phyloP scores from a whole-genome alignment of 73 alveolate species.

The Paraurostyla sp. region DNA sequence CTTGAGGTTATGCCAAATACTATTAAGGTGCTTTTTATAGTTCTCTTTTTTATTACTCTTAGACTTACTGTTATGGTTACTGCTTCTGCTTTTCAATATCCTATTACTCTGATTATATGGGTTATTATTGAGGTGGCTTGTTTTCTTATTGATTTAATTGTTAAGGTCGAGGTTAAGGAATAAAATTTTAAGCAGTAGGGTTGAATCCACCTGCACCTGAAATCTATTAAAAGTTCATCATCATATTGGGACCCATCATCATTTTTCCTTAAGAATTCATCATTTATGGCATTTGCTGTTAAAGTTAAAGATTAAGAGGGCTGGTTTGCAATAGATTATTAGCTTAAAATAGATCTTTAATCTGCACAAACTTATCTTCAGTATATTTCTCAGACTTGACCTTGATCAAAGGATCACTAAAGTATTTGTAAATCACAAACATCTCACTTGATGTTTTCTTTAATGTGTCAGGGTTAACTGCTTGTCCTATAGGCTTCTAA shows the following conservation, averaged over 20 bases:
- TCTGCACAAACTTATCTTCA: conserved; percentile 38
- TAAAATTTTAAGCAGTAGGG: no score
- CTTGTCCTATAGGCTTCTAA: conserved; percentile 17
- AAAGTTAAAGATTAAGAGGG: conserved; percentile 26
- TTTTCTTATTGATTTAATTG: no score
- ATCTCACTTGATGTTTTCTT: conserved; percentile 42
- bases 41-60: no score
- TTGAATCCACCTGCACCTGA: no score
- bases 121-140: no score
- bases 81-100: no score
- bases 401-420: conserved; percentile 38
- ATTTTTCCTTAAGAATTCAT: not conserved
- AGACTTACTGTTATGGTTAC: not conserved
- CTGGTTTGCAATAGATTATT: conserved; percentile 46
- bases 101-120: no score
- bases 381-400: conserved; percentile 39
- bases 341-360: conserved; percentile 49
- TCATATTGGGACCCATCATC: not conserved
- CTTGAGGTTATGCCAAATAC: not conserved
- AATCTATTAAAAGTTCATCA: not conserved
- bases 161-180: no score
- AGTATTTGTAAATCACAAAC: conserved; percentile 53
- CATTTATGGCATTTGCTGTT: not conserved
- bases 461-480: not conserved
- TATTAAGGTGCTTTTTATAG: not conserved